Percentiles rank a stretch among this genome's conserved stretches.
Evolutionary conservation across 2,329 filamentous ascomycete species (phyloP).

Genomic region (Fusarium oxysporum): DNA sequence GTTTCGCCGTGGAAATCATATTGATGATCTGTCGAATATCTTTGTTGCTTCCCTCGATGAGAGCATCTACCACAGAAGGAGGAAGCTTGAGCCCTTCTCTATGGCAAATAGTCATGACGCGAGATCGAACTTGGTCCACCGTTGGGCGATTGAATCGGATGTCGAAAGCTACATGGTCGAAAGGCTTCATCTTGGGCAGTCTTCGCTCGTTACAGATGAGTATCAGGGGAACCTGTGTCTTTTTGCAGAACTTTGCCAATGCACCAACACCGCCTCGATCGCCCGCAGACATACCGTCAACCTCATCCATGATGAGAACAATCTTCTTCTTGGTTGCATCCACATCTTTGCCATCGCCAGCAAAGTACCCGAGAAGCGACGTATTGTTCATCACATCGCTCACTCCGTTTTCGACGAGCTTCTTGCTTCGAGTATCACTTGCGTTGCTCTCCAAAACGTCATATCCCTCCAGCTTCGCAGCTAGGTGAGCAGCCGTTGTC

Average conservation of each 20-base stretch:
- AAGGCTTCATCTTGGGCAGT: conserved; percentile 97
- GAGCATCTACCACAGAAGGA: conserved; percentile 83
- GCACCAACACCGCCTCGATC: conserved; percentile 96
- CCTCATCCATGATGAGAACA: conserved; percentile 98
- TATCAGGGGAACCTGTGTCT: conserved; percentile 93
- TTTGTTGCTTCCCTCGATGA: conserved; percentile 94
- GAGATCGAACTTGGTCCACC: conserved; percentile 87
- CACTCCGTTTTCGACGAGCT: conserved; percentile 89
- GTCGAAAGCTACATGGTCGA: conserved; percentile 87
- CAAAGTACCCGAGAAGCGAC: conserved; percentile 91
- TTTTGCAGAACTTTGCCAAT: conserved; percentile 93
- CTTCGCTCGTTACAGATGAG: conserved; percentile 97
- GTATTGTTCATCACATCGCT: conserved; percentile 93
- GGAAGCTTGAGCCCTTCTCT: conserved; percentile 91
- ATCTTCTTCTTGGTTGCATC: conserved; percentile 89
- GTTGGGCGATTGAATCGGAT: conserved; percentile 90
- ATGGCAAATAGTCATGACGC: conserved; percentile 95
- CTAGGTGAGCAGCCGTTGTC: conserved; percentile 94
- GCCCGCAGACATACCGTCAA: conserved; percentile 98
- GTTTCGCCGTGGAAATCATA: conserved; percentile 94
- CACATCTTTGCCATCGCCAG: conserved; percentile 82
- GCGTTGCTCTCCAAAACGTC: conserved; percentile 96
- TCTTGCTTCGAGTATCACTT: conserved; percentile 95
- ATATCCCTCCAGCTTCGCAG: conserved; percentile 91
- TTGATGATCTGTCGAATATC: conserved; percentile 99